A percentile compares a stretch with the other conserved stretches of the same genome.
Evolutionary conservation across 345 rosid species (phyloP).

Genomic region (Limnanthes douglasii): DNA sequence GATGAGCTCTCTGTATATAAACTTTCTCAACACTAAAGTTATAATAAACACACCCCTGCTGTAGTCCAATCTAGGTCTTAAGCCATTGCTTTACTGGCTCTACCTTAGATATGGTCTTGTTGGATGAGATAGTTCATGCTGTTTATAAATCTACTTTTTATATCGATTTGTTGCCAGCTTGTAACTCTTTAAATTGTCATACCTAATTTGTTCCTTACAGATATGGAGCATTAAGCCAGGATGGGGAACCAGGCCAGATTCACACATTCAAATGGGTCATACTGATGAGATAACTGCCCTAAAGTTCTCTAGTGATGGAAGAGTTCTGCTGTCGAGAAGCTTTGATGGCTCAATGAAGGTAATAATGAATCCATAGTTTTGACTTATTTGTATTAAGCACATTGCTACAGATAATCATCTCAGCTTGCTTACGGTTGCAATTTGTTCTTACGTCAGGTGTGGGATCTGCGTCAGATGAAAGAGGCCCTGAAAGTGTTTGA

Average conservation of each 20-base stretch:
- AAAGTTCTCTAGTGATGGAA: slow-evolving; percentile 84
- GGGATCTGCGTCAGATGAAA: slow-evolving; percentile 90
- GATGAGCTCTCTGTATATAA: too few relatives aligned
- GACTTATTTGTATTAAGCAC: background rate
- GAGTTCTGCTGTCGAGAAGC: slow-evolving; percentile 68
- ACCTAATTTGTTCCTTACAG: slow-evolving; percentile 18
- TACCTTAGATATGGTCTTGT: too few relatives aligned
- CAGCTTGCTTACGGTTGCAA: background rate
- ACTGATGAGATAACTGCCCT: slow-evolving; percentile 83
- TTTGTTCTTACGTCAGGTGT: slow-evolving; percentile 34
- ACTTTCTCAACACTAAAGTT: too few relatives aligned
- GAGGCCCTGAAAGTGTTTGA: slow-evolving; percentile 59
- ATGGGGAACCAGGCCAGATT: slow-evolving; percentile 98
- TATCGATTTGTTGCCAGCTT: too few relatives aligned
- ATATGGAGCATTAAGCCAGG: slow-evolving; percentile 92
- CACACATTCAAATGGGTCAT: slow-evolving; percentile 65
- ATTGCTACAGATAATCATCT: background rate
- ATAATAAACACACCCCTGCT: too few relatives aligned
- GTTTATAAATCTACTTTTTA: too few relatives aligned
- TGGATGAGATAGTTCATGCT: too few relatives aligned
- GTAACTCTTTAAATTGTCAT: too few relatives aligned
- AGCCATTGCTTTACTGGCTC: too few relatives aligned
- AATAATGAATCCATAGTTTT: too few relatives aligned
- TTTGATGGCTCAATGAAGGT: slow-evolving; percentile 88
- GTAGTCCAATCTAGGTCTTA: too few relatives aligned